phyloP scores from a whole-genome alignment of 805 yeast species.

The Saccharomycopsis lassenensis region DNA sequence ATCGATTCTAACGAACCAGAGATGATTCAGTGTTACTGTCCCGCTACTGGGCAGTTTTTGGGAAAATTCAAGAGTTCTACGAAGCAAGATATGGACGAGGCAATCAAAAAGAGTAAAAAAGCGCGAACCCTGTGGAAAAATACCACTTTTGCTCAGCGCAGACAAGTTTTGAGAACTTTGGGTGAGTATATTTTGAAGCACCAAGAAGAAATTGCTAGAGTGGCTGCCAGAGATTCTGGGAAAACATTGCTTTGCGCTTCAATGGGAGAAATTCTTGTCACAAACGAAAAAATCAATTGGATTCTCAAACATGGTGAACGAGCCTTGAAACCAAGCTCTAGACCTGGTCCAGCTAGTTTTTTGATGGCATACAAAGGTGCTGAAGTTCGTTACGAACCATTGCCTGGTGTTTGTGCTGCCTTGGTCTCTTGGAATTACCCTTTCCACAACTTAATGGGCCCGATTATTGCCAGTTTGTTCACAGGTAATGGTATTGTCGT shows the following conservation, averaged over 20 bases:
- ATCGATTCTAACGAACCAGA: slow-evolving; percentile 51
- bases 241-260: slow-evolving; percentile 93
- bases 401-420: slow-evolving; percentile 69
- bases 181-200: slow-evolving; percentile 62
- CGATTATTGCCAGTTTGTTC: slow-evolving; percentile 77
- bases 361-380: slow-evolving; percentile 87
- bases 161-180: slow-evolving; percentile 61
- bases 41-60: slow-evolving; percentile 87
- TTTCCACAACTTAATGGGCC: slow-evolving; percentile 88
- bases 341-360: slow-evolving; percentile 82
- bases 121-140: slow-evolving; percentile 45
- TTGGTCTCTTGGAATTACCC: slow-evolving; percentile 97
- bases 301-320: slow-evolving; percentile 70
- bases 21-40: slow-evolving; percentile 78
- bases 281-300: slow-evolving; percentile 91
- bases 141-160: slow-evolving; percentile 54
- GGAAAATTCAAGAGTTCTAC: slow-evolving; percentile 61
- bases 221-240: slow-evolving; percentile 95
- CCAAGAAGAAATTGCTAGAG: slow-evolving; percentile 79
- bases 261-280: slow-evolving; percentile 93
- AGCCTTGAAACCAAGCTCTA: slow-evolving; percentile 54
- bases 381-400: slow-evolving; percentile 86
- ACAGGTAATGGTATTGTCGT: slow-evolving; percentile 88
- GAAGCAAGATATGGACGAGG: slow-evolving; percentile 58
- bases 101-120: slow-evolving; percentile 38